Conservation (phyloP, 805 yeast genomes). For the Clavispora carvajalis region DNA sequence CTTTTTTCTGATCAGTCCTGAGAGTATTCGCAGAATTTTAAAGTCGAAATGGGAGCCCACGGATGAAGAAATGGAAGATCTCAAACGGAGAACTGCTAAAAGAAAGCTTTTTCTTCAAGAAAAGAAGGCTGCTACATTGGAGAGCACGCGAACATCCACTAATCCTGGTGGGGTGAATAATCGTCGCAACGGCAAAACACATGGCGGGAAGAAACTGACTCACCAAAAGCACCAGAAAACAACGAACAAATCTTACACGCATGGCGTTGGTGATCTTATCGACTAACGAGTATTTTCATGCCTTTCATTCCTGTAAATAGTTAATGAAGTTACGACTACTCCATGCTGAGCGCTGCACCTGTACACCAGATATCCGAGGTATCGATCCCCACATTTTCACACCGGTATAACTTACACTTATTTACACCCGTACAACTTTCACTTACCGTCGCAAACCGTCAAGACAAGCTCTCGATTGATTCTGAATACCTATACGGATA, state of each 20-base stretch:
- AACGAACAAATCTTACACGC: slow-evolving; percentile 16
- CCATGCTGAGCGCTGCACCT: not conserved
- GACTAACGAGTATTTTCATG: slow-evolving; percentile 9
- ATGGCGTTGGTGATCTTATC: slow-evolving; percentile 22
- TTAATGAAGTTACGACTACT: not conserved
- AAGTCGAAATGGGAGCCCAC: slow-evolving; percentile 73
- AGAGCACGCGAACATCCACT: slow-evolving; percentile 2
- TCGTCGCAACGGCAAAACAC: slow-evolving; percentile 3
- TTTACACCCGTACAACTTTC: too few relatives aligned
- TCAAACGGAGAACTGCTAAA: slow-evolving; percentile 47
- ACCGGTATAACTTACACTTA: not conserved
- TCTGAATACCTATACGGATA: not conserved
- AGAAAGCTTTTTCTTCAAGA: slow-evolving; percentile 13
- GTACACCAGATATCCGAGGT: not conserved
- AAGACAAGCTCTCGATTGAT: too few relatives aligned
- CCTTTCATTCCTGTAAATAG: slow-evolving; percentile 6
- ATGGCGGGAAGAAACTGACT: slow-evolving; percentile 7
- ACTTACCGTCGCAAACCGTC: too few relatives aligned
- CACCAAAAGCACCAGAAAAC: slow-evolving; percentile 3
- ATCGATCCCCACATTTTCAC: not conserved
- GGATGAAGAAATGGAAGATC: slow-evolving; percentile 43
- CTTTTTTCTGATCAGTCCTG: slow-evolving; percentile 70
- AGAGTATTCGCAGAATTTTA: slow-evolving; percentile 73
- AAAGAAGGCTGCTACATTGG: slow-evolving; percentile 1
- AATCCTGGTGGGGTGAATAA: slow-evolving; percentile 1